Evolutionary conservation across 2,329 filamentous ascomycete species (phyloP), one percentile per base, ranked within the genome.

Genomic region (Colletotrichum kahawae): DNA sequence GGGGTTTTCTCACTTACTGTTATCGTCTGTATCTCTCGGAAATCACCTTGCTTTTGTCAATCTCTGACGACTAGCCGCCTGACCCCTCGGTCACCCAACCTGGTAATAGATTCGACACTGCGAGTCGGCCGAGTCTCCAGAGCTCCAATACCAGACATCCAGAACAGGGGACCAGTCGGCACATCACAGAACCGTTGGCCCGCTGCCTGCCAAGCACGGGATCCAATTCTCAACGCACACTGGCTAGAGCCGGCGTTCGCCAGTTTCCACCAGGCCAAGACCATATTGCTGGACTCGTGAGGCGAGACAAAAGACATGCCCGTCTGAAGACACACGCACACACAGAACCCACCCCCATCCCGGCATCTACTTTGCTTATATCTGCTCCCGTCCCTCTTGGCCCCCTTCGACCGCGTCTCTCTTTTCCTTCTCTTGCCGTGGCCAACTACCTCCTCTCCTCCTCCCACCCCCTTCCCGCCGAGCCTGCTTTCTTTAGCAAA

Each of bases 351-450:
- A 56, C 72, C 63, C 38, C 72, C 65, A 67, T 71, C 68, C 62
- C 54, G 38, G 72, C 14, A 75, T 75, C 64, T 56, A 33, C 59
- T 65, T 66, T 56, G 68, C 63, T 75, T 75, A 75, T 73, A 75
- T 75, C 57, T 75, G 73, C 69, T 75, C 64, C 51, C 57, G 57
- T 75, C 73, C 73, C 73, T 65, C 64, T 73, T 64, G 57, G 34
- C 64, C 34, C 43, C 43, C 43, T n/a, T 62, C 60, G 56, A 54
- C 65, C 34, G 5, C 18, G 16, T 38, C 48, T 18, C 16, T 14
- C 21, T 9, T 31, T 31, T 38, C 29, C 38, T 74, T 31, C 43
- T 68, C 29, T 48, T 38, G 69, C 36, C 33, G 69, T 72, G 72
- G 69, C 57, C 72, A 72, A 31, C 60, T 16, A 34, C 36, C 21